Base-by-base conservation (phyloP, 495 filamentous ascomycete genomes). In the Penicillium antarcticum region DNA sequence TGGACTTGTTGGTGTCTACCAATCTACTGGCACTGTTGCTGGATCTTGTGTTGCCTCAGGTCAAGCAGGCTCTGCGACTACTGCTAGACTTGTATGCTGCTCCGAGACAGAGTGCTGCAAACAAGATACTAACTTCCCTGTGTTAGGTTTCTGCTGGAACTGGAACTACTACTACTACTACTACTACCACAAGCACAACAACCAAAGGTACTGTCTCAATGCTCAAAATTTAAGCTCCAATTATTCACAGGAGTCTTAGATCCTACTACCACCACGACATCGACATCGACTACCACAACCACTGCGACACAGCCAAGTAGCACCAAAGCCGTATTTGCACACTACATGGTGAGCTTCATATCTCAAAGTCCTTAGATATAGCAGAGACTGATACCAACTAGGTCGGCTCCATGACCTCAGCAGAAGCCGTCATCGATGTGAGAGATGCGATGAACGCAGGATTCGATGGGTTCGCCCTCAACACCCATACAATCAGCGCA, bases 381-480 rank as follows among this genome's bases (percentile, higher is more conserved):
- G 17, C 10, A 42, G 46, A 21, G 8, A 26, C 36, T 53, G 14
- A 54, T 17, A 24, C 1, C 17, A 41, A 34, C 33, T 33, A 63
- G 65, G 54, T 63, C 14, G 62, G 52, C 17, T 42, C 39, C 11
- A 55, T 61, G 12, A 45, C 36, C 14, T 16, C 57, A 14, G 60
- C 47, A 19, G 53, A 68, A 44, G 65, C 62, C 4, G 42, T 55
- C n/a, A 56, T 39, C 34, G 65, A 68, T 38, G 48, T 68, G 31
- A 32, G 59, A n/a, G 46, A 63, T 37, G 65, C 62, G 26, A 63
- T 52, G 16, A 35, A 45, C 10, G 45, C 48, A 5, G 64, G 62
- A n/a, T 48, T 66, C 19, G 65, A 68, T 29, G 65, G 53, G 14
- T 68, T 68, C 29, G 65, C 62, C 14, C 52, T 68, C 23, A 68